Conservation (phyloP, 176 grass and related monocot genomes). For the Rhynchospora tenuis region DNA sequence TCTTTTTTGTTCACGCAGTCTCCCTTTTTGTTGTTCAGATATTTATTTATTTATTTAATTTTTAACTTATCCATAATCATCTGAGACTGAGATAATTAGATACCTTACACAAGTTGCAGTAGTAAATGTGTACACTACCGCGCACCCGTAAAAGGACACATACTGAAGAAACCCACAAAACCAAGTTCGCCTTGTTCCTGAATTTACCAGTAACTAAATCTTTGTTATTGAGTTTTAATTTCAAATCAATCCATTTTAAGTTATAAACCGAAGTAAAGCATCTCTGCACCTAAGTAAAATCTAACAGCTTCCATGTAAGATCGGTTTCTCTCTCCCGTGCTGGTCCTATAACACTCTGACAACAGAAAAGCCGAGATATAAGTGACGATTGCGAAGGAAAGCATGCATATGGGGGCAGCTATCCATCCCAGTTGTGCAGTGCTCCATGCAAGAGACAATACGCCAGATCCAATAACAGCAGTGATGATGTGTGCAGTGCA, state of each 20-base stretch:
- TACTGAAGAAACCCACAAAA: constrained; percentile 42
- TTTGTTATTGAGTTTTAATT: neutral
- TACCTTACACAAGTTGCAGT: constrained; percentile 42
- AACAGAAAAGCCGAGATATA: constrained; percentile 38
- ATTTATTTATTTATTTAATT: neutral
- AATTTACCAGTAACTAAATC: constrained; percentile 19
- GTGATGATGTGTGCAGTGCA: constrained; percentile 48
- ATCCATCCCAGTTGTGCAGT: constrained; percentile 47
- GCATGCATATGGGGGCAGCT: constrained; percentile 34
- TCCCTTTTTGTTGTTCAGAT: neutral
- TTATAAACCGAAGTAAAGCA: neutral
- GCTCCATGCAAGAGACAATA: constrained; percentile 42
- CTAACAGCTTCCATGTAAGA: constrained; percentile 49
- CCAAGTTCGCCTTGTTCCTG: constrained; percentile 40
- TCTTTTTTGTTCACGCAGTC: neutral
- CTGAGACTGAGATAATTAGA: neutral
- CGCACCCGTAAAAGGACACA: constrained; percentile 29
- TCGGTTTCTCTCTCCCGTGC: constrained; percentile 34
- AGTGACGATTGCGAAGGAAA: constrained; percentile 43
- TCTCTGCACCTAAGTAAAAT: constrained; percentile 21
- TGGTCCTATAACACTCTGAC: constrained; percentile 41
- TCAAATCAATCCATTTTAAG: constrained; percentile 5
- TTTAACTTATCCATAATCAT: neutral
- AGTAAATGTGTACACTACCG: constrained; percentile 47
- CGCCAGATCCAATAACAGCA: constrained; percentile 45